Conservation (phyloP, 345 rosid species). For the Hibiscus trionum region DNA sequence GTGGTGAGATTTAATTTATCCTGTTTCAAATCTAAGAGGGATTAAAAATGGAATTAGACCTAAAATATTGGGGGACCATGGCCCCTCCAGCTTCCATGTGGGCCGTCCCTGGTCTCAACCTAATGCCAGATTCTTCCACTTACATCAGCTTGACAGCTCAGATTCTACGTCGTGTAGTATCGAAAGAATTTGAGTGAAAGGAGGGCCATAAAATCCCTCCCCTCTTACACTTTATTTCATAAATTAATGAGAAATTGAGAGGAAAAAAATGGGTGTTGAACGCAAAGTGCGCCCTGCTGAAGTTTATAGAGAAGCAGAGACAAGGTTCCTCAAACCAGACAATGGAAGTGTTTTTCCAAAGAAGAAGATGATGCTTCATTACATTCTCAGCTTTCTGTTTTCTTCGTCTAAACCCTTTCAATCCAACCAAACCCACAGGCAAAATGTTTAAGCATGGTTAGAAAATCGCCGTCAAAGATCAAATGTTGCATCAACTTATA, state of each 20-base stretch:
- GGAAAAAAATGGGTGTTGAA: neutral
- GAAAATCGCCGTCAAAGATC: neutral
- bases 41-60: too few relatives aligned
- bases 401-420: neutral
- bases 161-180: neutral
- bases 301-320: slow-evolving; percentile 8
- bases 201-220: neutral
- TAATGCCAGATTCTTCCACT: neutral
- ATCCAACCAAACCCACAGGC: neutral
- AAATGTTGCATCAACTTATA: neutral
- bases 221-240: neutral
- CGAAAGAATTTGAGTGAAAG: neutral
- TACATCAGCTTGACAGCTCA: neutral
- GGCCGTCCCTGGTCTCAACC: too few relatives aligned
- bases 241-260: neutral
- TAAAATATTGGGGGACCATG: too few relatives aligned
- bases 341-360: slow-evolving; percentile 33
- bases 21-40: too few relatives aligned
- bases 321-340: slow-evolving; percentile 26
- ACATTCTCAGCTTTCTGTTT: neutral
- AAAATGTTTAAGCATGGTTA: neutral
- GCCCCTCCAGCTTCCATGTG: too few relatives aligned
- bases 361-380: slow-evolving; percentile 27
- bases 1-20: too few relatives aligned
- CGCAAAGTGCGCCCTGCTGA: neutral